Evolutionary conservation across 2,329 filamentous ascomycete species (phyloP), one percentile per base, ranked within the genome.

Genomic region (Aureobasidium sp.): DNA sequence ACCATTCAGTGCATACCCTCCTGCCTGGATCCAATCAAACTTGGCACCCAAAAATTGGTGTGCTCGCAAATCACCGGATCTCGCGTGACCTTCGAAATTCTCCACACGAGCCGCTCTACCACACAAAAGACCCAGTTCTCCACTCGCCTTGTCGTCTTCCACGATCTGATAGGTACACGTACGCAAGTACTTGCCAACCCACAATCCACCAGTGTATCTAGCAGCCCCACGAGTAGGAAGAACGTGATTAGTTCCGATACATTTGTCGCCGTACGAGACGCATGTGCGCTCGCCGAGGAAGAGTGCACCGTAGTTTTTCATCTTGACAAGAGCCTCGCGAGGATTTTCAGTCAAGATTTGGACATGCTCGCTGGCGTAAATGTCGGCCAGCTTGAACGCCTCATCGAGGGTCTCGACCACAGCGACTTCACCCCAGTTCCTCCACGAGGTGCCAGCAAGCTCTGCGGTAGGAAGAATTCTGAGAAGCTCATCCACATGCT

Each of bases 121-220:
- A 65, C 81, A 82, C 1, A 83, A 69, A 4, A 72, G 67, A 0
- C 80, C 81, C 4, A 83, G 70, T 63, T 80, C 70, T 0, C 77
- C 80, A 67, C 79, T 81, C 13, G 76, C 77, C 55, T 77, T 68
- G 3, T 72, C 68, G 5, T 70, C 70, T 1, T 68, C 70, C 0
- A 83, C 79, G 63, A 82, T 79, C 66, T 82, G 80, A 65, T 82
- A 83, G 0, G 81, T 82, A n/a, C 76, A 72, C 0, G 80, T 83
- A 37, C 76, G 74, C 17, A 82, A 70, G 64, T 75, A 82, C 67
- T 82, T 82, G n/a, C 80, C 80, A 2, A 82, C 80, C 80, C 80
- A 82, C 3, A 82, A 71, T 1, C 80, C 80, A 2, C 80, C 80
- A 0, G 80, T 83, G 66, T 79, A 83, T 2, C 77, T 69, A 0